Percentiles rank a stretch among this genome's conserved stretches.
These are phyloP conservation scores for Dendryphion nanum DNA, from an alignment of 2,329 filamentous ascomycete species.

Conservation along the genomic window DNA sequence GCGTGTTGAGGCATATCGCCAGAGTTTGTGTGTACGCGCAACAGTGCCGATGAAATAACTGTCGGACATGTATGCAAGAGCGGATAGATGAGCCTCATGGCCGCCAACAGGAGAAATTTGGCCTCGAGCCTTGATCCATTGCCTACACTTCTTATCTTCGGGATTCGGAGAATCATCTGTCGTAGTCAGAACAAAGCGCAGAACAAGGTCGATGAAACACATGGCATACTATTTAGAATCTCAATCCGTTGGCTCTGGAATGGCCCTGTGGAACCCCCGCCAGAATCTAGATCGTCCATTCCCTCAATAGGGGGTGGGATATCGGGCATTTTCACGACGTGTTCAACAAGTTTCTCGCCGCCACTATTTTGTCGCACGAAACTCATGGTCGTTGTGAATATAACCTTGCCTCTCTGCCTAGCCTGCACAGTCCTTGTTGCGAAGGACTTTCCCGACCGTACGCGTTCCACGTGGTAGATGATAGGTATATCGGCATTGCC, in stretches of 20 bases:
- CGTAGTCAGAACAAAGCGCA: constrained; percentile 14
- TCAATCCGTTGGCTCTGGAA: constrained; percentile 59
- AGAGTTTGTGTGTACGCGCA: constrained; percentile 74
- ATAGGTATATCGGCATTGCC: constrained; percentile 83
- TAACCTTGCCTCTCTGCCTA: constrained; percentile 79
- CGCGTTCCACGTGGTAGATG: constrained; percentile 90
- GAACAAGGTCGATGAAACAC: constrained; percentile 6
- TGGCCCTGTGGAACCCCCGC: constrained; percentile 44
- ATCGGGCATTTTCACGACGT: constrained; percentile 58
- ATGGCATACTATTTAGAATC: constrained; percentile 56
- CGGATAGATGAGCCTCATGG: constrained; percentile 76
- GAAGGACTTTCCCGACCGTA: constrained; percentile 86
- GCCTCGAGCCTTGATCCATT: constrained; percentile 74
- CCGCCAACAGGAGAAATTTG: constrained; percentile 71
- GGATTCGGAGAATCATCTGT: constrained; percentile 50
- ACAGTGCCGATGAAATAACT: constrained; percentile 92
- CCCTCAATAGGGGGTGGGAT: constrained; percentile 46
- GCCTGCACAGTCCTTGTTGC: constrained; percentile 96
- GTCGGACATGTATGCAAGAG: constrained; percentile 91
- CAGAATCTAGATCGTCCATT: constrained; percentile 30
- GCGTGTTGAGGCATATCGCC: constrained; percentile 62
- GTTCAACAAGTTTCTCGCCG: constrained; percentile 58
- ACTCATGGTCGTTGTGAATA: constrained; percentile 93
- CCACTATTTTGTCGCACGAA: constrained; percentile 70
- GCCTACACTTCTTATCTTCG: constrained; percentile 62